A percentile compares a stretch with the other conserved stretches of the same genome.
Evolutionary conservation across 1,139 yeast genomes (phyloP).

Genomic region (Barnettozyma hawaiiensis): DNA sequence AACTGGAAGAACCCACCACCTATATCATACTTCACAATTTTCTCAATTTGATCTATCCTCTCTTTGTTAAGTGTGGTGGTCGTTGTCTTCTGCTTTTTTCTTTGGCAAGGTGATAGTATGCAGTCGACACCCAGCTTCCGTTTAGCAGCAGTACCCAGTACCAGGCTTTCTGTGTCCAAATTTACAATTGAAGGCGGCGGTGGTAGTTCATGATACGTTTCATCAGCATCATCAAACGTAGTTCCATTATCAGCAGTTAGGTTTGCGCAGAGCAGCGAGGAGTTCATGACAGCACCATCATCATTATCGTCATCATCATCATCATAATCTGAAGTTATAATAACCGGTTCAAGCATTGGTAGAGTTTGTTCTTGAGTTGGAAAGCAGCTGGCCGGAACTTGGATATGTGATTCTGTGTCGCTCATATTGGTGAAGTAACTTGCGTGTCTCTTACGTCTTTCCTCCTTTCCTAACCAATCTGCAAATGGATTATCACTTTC

Average conservation of each 20-base stretch:
- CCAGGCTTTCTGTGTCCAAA: not conserved
- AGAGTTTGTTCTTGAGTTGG: not conserved
- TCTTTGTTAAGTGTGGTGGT: not conserved
- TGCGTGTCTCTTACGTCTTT: not conserved
- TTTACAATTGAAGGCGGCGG: not conserved
- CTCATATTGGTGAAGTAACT: not conserved
- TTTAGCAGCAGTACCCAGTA: not conserved
- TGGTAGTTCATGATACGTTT: not conserved
- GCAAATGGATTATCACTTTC: no score
- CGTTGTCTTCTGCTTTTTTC: not conserved
- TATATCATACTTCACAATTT: slow-evolving; percentile 5
- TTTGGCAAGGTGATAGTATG: not conserved
- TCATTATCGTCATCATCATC: not conserved
- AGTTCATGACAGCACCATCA: no score
- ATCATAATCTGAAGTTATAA: not conserved
- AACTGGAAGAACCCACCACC: slow-evolving; percentile 9
- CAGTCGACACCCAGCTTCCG: not conserved
- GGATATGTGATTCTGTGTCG: not conserved
- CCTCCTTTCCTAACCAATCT: not conserved
- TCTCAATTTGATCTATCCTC: not conserved
- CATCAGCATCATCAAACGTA: not conserved
- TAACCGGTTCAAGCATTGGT: not conserved
- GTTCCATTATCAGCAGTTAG: not conserved
- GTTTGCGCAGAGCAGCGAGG: not conserved
- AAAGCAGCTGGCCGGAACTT: not conserved